Base-by-base conservation (phyloP, 2,329 filamentous ascomycete genomes). In the Scedosporium minutisporum region DNA sequence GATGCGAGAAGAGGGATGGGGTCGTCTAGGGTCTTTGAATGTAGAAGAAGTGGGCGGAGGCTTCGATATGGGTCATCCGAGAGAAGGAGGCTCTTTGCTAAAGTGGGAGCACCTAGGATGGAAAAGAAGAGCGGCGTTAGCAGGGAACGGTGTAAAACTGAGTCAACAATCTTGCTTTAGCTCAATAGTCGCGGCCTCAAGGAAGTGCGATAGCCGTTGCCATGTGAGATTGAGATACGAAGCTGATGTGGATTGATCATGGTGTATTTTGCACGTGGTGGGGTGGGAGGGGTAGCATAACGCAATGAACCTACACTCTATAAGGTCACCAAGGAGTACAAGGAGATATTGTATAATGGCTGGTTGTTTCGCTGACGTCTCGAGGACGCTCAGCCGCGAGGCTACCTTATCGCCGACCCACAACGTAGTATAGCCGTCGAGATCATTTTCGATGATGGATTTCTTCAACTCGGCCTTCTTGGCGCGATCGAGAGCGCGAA, bases 271-370 rank as follows among this genome's bases (percentile, higher is more conserved):
- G 33, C 33, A 38, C 33, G 33, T 38, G 33, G 33, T 38, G 33
- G 33, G 33, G 33, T 38, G 33, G 33, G 33, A 38, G 33, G 33
- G 33, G 33, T 38, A 38, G 33, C 33, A 38, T 38, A 51, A 51
- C 18, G 14, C 14, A 21, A 25, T 33, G 27, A n/a, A 62, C 55
- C 4, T 51, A 62, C 61, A 58, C 7, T 29, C 53, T 51, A 62
- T 29, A 23, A 62, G 78, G 73, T 99, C 95, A 65, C 86, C 87
- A 65, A 95, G 83, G 71, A 99, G 79, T 58, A 97, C 93, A 64
- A 99, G 82, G 72, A 97, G 89, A 75, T 97, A 97, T 78, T 97
- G 93, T 66, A 97, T 84, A 68, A 99, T 91, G 77, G 97, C 93
- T 72, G 87, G 84, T 69, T 93, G 87, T 80, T 92, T 93, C 68